Evolutionary conservation across 1,284 basidiomycete species (phyloP).

Genomic region (Mycosarcoma maydis): DNA sequence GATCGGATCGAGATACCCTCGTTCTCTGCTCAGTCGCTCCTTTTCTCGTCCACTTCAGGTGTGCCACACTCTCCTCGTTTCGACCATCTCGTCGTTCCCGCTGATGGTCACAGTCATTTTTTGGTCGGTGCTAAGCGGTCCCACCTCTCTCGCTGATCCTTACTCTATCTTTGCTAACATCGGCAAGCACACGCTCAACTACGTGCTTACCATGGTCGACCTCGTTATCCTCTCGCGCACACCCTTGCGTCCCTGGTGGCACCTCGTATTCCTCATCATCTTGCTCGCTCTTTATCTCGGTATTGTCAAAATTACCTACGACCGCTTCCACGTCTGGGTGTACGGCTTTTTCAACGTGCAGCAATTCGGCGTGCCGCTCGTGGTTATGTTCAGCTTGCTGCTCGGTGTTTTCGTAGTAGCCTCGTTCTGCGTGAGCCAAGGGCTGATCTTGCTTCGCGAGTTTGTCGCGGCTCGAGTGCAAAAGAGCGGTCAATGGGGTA

Average conservation of each 20-base stretch:
- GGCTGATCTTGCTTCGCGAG: constrained; percentile 44
- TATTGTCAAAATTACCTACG: constrained; percentile 65
- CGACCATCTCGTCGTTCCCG: constrained; percentile 68
- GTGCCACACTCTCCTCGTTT: constrained; percentile 30
- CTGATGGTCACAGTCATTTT: constrained; percentile 76
- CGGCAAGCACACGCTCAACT: constrained; percentile 75
- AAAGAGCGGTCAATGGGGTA: constrained; percentile 41
- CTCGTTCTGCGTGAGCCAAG: constrained; percentile 44
- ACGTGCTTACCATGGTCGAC: constrained; percentile 73
- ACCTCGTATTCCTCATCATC: constrained; percentile 70
- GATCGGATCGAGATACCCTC: constrained; percentile 19
- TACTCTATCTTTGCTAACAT: constrained; percentile 75
- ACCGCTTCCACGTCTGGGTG: constrained; percentile 27
- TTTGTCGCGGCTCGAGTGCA: constrained; percentile 32
- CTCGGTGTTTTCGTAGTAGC: constrained; percentile 36
- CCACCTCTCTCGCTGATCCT: constrained; percentile 70
- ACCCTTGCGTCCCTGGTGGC: constrained; percentile 72
- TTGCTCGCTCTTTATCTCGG: constrained; percentile 74
- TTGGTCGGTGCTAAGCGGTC: constrained; percentile 72
- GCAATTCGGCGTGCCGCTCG: constrained; percentile 34
- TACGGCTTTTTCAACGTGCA: constrained; percentile 52
- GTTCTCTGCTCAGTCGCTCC: constrained; percentile 23
- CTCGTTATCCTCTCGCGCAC: constrained; percentile 71
- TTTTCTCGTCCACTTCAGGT: constrained; percentile 33
- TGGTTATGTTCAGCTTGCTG: constrained; percentile 32